phyloP scores from a whole-genome alignment of 176 grass and related monocot genomes.

The Oryza glumipatula region DNA sequence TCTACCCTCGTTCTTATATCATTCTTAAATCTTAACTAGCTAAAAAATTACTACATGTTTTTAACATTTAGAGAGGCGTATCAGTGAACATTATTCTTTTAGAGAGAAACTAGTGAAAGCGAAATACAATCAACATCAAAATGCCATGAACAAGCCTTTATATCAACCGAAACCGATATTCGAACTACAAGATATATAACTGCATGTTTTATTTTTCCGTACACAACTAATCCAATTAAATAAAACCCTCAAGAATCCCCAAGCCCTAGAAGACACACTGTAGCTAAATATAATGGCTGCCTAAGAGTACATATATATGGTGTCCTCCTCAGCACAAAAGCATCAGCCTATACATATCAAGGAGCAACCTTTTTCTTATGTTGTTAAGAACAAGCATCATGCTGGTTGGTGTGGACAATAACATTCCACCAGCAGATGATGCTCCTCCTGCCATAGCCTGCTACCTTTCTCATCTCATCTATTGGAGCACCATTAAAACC shows the following conservation, averaged over 20 bases:
- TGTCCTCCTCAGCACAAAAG: background rate
- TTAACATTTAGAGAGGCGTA: background rate
- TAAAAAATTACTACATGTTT: background rate
- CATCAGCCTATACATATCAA: background rate
- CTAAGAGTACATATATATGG: background rate
- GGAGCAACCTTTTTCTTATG: background rate
- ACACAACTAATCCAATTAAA: background rate
- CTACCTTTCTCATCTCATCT: background rate
- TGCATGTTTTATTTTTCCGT: background rate
- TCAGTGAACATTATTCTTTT: too few relatives aligned
- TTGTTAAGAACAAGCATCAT: background rate
- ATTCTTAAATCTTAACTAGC: background rate
- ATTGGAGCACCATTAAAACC: background rate
- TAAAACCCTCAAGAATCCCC: background rate
- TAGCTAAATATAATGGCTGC: background rate
- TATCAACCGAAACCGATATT: background rate
- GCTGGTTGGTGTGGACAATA: conserved; percentile 33
- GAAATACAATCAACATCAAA: background rate
- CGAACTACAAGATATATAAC: background rate
- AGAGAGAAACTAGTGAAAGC: too few relatives aligned
- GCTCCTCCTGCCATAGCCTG: background rate
- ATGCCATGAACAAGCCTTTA: background rate
- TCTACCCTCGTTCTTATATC: background rate
- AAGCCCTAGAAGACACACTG: background rate
- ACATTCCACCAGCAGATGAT: conserved; percentile 18